Conservation (phyloP, 352 stramenopile species). For the Pythium utonaiense region DNA sequence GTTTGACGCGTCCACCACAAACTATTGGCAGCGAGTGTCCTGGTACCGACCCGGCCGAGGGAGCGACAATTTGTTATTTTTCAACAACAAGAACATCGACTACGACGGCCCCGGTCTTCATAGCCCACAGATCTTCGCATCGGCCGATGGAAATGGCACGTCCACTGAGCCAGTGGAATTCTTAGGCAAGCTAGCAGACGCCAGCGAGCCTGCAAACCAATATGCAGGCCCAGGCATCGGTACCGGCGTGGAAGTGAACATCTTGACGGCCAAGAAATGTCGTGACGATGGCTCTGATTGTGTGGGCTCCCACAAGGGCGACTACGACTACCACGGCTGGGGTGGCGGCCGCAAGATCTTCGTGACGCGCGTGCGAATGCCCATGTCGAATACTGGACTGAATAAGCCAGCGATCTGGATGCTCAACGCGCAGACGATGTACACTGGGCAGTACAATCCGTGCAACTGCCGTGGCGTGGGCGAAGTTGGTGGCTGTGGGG, state of each 20-base stretch:
- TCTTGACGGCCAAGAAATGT: conserved; percentile 49
- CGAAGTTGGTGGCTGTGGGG: conserved; percentile 44
- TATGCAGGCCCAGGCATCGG: conserved; percentile 40
- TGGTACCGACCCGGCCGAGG: conserved; percentile 37
- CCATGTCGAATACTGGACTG: conserved; percentile 19
- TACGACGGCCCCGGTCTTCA: conserved; percentile 30
- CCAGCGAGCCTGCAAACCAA: conserved; percentile 26
- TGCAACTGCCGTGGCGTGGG: conserved; percentile 70
- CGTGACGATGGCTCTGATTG: conserved; percentile 22
- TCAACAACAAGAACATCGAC: conserved; percentile 77
- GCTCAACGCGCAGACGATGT: conserved; percentile 50
- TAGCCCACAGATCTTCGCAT: conserved; percentile 58
- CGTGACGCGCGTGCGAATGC: conserved; percentile 59
- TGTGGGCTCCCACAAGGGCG: conserved; percentile 25
- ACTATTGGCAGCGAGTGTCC: conserved; percentile 41
- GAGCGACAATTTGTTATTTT: conserved; percentile 56
- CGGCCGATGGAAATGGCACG: conserved; percentile 33
- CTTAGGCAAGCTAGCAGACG: conserved; percentile 38
- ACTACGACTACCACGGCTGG: conserved; percentile 61
- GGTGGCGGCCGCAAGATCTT: conserved; percentile 63
- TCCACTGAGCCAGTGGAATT: conserved; percentile 33
- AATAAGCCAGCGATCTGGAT: conserved; percentile 60
- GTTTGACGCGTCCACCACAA: conserved; percentile 18
- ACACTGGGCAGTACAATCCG: conserved; percentile 45
- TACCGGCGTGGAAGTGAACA: conserved; percentile 66